A percentile compares a stretch with the other conserved stretches of the same genome.
Evolutionary conservation across 148 eudicot species (phyloP).

Genomic region (Silene latifolia): DNA sequence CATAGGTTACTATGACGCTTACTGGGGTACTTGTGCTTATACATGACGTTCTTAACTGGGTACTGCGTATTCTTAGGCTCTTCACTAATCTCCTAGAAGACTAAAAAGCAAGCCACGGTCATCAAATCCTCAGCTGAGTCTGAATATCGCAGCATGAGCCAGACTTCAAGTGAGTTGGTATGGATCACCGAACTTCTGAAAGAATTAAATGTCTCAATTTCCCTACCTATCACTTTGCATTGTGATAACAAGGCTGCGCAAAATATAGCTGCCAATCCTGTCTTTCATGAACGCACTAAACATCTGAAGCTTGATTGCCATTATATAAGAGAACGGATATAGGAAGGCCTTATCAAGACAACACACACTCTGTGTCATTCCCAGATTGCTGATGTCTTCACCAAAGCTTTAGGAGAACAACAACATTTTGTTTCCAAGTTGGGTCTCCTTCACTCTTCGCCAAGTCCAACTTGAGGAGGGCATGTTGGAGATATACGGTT

Average conservation of each 20-base stretch:
- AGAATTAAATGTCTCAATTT: neutral
- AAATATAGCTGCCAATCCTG: no score
- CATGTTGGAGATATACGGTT: neutral
- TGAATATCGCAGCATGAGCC: neutral
- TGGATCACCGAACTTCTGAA: neutral
- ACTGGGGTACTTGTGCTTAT: neutral
- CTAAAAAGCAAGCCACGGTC: neutral
- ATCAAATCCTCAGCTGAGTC: neutral
- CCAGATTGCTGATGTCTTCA: neutral
- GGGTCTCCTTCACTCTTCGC: neutral
- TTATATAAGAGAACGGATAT: no score
- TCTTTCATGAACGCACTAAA: no score
- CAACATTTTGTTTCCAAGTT: neutral
- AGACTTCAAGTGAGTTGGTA: neutral
- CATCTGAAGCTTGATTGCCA: no score
- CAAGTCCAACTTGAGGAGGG: neutral
- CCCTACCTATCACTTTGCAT: no score
- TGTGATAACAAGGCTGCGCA: no score
- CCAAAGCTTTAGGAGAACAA: neutral
- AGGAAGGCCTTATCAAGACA: no score
- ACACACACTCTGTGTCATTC: neutral
- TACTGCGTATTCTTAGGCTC: neutral
- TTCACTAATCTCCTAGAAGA: no score
- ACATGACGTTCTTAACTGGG: neutral
- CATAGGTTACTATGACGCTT: neutral